Conservation (phyloP, 345 rosid species). For the Hypericum androsaemum region DNA sequence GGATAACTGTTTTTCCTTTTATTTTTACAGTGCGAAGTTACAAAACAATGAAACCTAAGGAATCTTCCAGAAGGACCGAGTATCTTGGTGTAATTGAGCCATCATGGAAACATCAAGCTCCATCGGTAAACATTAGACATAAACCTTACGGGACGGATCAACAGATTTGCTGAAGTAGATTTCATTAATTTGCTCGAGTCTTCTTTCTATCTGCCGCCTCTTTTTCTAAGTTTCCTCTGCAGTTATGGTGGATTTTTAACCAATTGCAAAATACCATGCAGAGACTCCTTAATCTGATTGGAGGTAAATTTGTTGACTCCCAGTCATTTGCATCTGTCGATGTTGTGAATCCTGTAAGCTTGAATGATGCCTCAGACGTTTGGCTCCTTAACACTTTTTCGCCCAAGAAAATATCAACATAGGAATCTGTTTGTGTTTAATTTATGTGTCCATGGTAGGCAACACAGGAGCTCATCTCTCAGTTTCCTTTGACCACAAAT, state of each 20-base stretch:
- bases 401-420: neutral
- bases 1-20: constrained; percentile 2
- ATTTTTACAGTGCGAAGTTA: constrained; percentile 41
- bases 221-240: constrained; percentile 10
- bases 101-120: constrained; percentile 41
- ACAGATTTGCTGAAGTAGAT: constrained; percentile 1
- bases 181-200: neutral
- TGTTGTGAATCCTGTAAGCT: constrained; percentile 36
- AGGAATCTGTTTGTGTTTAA: too few species aligned
- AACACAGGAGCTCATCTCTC: constrained; percentile 35
- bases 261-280: constrained; percentile 7
- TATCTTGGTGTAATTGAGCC: constrained; percentile 32
- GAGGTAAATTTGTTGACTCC: constrained; percentile 29
- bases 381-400: neutral
- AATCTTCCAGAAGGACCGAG: constrained; percentile 31
- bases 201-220: constrained; percentile 1
- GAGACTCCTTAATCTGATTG: constrained; percentile 31
- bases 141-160: constrained; percentile 11
- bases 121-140: constrained; percentile 36
- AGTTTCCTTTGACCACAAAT: constrained; percentile 27
- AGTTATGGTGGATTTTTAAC: constrained; percentile 14
- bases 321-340: constrained; percentile 23
- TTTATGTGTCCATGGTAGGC: constrained; percentile 15
- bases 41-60: constrained; percentile 44
- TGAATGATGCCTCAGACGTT: neutral